These are phyloP conservation scores for Aspergillus melleus DNA, from an alignment of 2,329 filamentous ascomycete species.

Conservation along the genomic window DNA sequence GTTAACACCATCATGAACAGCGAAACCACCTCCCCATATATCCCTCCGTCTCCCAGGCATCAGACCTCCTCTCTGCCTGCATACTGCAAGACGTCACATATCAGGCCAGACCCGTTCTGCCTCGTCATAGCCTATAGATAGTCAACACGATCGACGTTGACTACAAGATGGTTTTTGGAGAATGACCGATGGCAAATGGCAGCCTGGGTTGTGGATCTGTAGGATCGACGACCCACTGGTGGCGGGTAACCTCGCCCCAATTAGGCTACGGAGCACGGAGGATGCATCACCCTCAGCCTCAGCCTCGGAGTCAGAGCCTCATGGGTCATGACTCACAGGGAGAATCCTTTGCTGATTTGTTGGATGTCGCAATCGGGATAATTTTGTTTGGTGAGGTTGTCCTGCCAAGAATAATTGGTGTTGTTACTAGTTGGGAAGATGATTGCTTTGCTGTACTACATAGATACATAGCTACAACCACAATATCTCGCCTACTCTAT, in stretches of 20 bases:
- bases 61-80: not conserved
- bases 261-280: no score
- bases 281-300: not conserved
- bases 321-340: not conserved
- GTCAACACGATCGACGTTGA: not conserved
- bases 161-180: not conserved
- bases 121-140: not conserved
- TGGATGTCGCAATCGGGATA: not conserved
- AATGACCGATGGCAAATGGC: not conserved
- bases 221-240: not conserved
- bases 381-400: no score
- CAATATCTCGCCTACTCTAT: no score
- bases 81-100: not conserved
- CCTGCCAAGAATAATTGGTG: no score
- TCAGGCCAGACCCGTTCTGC: not conserved
- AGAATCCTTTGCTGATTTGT: not conserved
- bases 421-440: no score
- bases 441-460: no score
- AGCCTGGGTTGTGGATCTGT: not conserved
- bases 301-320: not conserved
- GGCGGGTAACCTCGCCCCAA: not conserved
- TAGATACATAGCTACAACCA: no score
- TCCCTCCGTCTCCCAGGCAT: not conserved
- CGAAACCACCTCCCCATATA: not conserved
- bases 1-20: not conserved